Evolutionary conservation across 2,329 filamentous ascomycete species (phyloP), one percentile per base, ranked within the genome.

Genomic region (Trichophyton equinum): DNA sequence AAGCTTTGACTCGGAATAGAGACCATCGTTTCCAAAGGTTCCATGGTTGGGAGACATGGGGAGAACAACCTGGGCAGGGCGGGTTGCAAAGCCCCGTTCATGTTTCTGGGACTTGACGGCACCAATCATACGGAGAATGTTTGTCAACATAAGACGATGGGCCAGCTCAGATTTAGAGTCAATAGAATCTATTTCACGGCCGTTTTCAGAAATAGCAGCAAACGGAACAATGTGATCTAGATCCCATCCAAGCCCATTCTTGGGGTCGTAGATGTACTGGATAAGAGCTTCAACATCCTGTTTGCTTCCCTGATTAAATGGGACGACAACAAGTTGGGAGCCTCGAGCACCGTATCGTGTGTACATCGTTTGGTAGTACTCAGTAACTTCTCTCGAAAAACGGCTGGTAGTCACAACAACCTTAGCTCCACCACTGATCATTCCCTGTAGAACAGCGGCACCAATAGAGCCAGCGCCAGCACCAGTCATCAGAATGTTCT

Each of bases 301-400:
- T 78, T 96, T 95, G 79, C 92, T 97, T 65, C 92, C 94, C 75
- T 96, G 91, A 76, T 99, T 99, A 84, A 99, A 99, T 57, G 95
- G 94, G 60, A 97, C 95, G 60, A 99, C 94, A 46, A 99, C 90
- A 61, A 99, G 86, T 77, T 97, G 91, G 62, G 94, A 97, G 65
- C 94, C 94, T 66, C 90, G 88, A 63, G 90, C 89, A 70, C 94
- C 94, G 70, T 88, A 96, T 63, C 91, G 88, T 64, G 91, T 88
- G 75, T 99, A 99, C 88, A 99, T 97, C 61, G 90, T 86, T 77
- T 99, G 94, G 78, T 99, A 99, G 79, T 97, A 99, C 78, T 99
- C 94, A 4, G 94, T 99, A 61, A 99, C 94, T 74, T 96, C 88
- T 53, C 91, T 89, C 15, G 94, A 99, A 81, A 94, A 99, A 67